A percentile compares a stretch with the other conserved stretches of the same genome.
Conservation (phyloP, 2,329 filamentous ascomycete genomes). For the Davidsoniella virescens region DNA sequence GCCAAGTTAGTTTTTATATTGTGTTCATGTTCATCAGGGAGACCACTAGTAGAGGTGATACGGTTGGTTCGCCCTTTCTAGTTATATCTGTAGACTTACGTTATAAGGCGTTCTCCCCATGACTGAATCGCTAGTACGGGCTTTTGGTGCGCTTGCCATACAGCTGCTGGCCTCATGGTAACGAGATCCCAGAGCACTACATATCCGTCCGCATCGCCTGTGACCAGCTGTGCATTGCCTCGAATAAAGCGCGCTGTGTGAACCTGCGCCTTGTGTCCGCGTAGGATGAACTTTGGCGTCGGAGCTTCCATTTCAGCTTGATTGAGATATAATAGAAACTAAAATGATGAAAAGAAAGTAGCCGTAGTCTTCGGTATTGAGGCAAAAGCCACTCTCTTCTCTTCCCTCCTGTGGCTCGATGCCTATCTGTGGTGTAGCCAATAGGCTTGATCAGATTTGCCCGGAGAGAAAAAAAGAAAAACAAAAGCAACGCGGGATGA, state of each 20-base stretch:
- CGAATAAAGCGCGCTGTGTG: slow-evolving; percentile 61
- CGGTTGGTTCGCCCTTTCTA: not conserved
- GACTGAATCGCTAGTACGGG: slow-evolving; percentile 58
- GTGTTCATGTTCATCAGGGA: not conserved
- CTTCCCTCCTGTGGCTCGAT: too few species aligned
- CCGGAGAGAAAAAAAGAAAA: too few species aligned
- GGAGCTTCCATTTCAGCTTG: slow-evolving; percentile 2
- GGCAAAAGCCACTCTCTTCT: too few species aligned
- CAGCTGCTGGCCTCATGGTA: slow-evolving; percentile 62
- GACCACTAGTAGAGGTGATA: too few species aligned
- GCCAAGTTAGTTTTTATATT: not conserved
- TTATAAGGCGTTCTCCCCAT: slow-evolving; percentile 66
- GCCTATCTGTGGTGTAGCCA: too few species aligned
- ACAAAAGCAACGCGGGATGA: too few species aligned
- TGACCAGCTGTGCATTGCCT: slow-evolving; percentile 59
- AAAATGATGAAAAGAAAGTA: too few species aligned
- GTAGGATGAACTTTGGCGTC: slow-evolving; percentile 47
- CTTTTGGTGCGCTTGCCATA: slow-evolving; percentile 73
- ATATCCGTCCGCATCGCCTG: slow-evolving; percentile 82
- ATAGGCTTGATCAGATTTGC: too few species aligned
- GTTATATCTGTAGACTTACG: slow-evolving; percentile 39
- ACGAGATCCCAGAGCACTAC: slow-evolving; percentile 72
- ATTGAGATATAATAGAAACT: too few species aligned
- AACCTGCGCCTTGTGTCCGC: slow-evolving; percentile 69
- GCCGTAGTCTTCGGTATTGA: too few species aligned